Conservation (phyloP, 2,329 filamentous ascomycete species). For the Ilyonectria sp. region DNA sequence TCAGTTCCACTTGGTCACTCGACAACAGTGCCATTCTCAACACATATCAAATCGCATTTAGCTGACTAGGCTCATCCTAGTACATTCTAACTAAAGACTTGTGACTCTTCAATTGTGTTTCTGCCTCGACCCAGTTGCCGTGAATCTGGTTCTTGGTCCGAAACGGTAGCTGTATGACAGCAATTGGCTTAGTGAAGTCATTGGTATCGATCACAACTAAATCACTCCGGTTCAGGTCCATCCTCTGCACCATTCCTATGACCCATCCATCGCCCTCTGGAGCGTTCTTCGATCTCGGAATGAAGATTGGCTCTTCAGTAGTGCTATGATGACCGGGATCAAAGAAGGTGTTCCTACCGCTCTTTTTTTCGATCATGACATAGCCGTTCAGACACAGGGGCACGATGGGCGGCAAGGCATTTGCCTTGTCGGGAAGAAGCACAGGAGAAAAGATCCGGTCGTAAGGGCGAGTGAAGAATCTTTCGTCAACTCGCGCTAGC, state of each 20-base stretch:
- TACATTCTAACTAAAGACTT: too few relatives aligned
- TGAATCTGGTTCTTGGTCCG: slow-evolving; percentile 23
- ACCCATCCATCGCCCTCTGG: slow-evolving; percentile 28
- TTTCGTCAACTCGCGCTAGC: slow-evolving; percentile 23
- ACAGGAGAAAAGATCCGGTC: slow-evolving; percentile 22
- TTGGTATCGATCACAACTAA: slow-evolving; percentile 24
- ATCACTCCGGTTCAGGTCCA: slow-evolving; percentile 14
- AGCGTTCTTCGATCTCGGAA: slow-evolving; percentile 2
- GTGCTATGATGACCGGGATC: slow-evolving; percentile 21
- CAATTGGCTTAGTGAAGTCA: slow-evolving; percentile 23
- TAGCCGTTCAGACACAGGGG: slow-evolving; percentile 9
- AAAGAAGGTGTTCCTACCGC: slow-evolving; percentile 11
- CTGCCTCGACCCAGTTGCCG: slow-evolving; percentile 28
- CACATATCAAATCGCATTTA: too few relatives aligned
- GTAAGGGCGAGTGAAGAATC: slow-evolving; percentile 7
- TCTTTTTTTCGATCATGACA: slow-evolving; percentile 18
- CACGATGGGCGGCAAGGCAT: slow-evolving; percentile 16
- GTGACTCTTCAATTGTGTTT: too few relatives aligned
- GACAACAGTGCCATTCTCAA: too few relatives aligned
- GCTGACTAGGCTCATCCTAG: too few relatives aligned
- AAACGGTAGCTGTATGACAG: slow-evolving; percentile 25
- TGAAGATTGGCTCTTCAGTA: slow-evolving; percentile 25
- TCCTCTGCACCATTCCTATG: not conserved
- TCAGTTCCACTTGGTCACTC: too few relatives aligned
- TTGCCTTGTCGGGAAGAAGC: slow-evolving; percentile 4